Conservation (phyloP, 768 basidiomycete species). For the Lactarius deliciosus region DNA sequence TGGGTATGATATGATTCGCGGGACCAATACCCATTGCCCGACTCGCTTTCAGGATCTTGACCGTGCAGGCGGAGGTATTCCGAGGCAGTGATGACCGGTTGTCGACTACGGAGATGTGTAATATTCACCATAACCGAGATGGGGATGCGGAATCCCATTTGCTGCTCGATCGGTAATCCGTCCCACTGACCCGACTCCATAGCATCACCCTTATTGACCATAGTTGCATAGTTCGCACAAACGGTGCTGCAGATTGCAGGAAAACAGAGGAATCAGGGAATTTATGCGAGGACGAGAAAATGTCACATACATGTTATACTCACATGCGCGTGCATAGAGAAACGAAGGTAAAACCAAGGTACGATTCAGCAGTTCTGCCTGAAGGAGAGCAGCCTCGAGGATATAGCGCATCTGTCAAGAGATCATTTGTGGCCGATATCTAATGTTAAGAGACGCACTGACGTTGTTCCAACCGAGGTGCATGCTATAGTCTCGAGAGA, state of each 20-base stretch:
- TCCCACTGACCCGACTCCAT: slow-evolving; percentile 45
- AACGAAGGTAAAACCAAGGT: slow-evolving; percentile 46
- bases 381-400: slow-evolving; percentile 46
- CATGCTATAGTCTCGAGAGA: slow-evolving; percentile 45
- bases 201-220: slow-evolving; percentile 48
- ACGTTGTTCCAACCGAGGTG: slow-evolving; percentile 52
- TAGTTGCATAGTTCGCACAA: slow-evolving; percentile 42
- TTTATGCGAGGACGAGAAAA: slow-evolving; percentile 12
- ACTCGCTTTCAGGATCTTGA: slow-evolving; percentile 38
- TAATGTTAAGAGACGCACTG: slow-evolving; percentile 21
- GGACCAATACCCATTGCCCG: slow-evolving; percentile 42
- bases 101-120: slow-evolving; percentile 39
- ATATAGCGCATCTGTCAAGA: slow-evolving; percentile 46
- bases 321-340: slow-evolving; percentile 48
- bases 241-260: slow-evolving; percentile 32
- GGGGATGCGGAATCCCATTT: slow-evolving; percentile 40
- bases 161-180: slow-evolving; percentile 38
- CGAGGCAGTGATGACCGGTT: slow-evolving; percentile 42
- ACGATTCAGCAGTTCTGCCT: slow-evolving; percentile 44
- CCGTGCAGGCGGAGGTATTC: slow-evolving; percentile 46
- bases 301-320: slow-evolving; percentile 40
- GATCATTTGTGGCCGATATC: slow-evolving; percentile 9
- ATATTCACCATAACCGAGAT: slow-evolving; percentile 45
- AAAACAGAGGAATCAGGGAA: not conserved
- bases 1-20: slow-evolving; percentile 37